A percentile compares a stretch with the other conserved stretches of the same genome.
Evolutionary conservation across 2,329 filamentous ascomycete species (phyloP).

Genomic region (Lachnellula occidentalis): DNA sequence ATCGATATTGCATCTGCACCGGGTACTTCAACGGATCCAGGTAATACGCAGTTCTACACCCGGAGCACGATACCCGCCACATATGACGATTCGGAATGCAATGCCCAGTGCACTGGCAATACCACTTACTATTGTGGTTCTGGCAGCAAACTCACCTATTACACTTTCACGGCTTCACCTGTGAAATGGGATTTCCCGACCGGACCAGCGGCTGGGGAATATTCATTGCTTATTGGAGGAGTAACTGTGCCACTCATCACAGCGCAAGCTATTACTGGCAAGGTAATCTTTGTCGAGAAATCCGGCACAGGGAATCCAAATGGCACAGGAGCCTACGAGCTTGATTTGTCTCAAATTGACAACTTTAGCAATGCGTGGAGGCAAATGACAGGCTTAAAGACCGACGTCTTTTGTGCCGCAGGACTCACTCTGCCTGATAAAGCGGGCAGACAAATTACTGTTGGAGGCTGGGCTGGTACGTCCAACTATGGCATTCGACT

Average conservation of each 20-base stretch:
- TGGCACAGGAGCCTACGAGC: conserved; percentile 61
- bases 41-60: conserved; percentile 33
- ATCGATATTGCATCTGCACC: conserved; percentile 14
- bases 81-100: conserved; percentile 15
- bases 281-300: conserved; percentile 58
- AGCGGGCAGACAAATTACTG: conserved; percentile 56
- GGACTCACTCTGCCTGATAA: conserved; percentile 60
- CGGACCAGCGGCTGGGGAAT: conserved; percentile 49
- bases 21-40: conserved; percentile 12
- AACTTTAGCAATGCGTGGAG: conserved; percentile 53
- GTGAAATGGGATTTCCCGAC: conserved; percentile 45
- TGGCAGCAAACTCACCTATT: conserved; percentile 18
- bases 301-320: conserved; percentile 52
- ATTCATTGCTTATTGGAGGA: conserved; percentile 55
- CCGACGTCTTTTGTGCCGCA: conserved; percentile 63
- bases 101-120: conserved; percentile 14
- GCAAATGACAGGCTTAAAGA: conserved; percentile 54
- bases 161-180: conserved; percentile 9
- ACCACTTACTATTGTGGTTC: conserved; percentile 13
- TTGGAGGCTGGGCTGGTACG: conserved; percentile 62
- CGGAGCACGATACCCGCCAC: conserved; percentile 2
- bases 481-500: conserved; percentile 58
- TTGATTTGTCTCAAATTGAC: conserved; percentile 50
- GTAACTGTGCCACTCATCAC: conserved; percentile 59
- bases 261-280: conserved; percentile 52